Evolutionary conservation across 2,329 filamentous ascomycete genomes (phyloP).

Genomic region (Phaeosphaeria sp.): DNA sequence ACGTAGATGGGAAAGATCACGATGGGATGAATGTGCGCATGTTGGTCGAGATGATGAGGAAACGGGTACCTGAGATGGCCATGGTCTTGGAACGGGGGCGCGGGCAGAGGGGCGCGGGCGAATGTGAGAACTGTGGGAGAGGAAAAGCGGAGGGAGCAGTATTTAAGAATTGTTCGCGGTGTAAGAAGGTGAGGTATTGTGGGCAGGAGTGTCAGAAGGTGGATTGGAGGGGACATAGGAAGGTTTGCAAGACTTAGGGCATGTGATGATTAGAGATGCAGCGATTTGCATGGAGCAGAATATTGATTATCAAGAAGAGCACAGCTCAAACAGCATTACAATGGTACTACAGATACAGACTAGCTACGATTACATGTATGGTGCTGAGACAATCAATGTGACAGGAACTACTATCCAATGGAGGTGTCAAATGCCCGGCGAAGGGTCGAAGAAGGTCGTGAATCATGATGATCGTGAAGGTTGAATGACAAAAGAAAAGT

Average conservation of each 20-base stretch:
- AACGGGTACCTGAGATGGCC: slow-evolving; percentile 13
- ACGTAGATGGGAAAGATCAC: slow-evolving; percentile 22
- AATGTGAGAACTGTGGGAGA: slow-evolving; percentile 19
- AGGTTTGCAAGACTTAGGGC: slow-evolving; percentile 11
- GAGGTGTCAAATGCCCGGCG: slow-evolving; percentile 9
- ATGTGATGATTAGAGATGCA: no score
- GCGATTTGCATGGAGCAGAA: no score
- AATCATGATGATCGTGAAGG: slow-evolving; percentile 10
- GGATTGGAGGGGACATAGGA: slow-evolving; percentile 25
- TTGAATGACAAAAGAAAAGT: background rate
- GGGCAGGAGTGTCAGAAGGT: slow-evolving; percentile 20
- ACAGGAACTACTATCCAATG: slow-evolving; percentile 3
- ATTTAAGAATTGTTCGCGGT: slow-evolving; percentile 15
- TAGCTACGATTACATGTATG: slow-evolving; percentile 6
- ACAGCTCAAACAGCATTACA: slow-evolving; percentile 12
- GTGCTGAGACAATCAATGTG: slow-evolving; percentile 3
- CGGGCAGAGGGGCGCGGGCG: slow-evolving; percentile 11
- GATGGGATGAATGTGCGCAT: slow-evolving; percentile 22
- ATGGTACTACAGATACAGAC: slow-evolving; percentile 6
- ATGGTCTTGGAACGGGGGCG: slow-evolving; percentile 10
- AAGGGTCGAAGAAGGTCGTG: background rate
- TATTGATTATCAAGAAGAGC: no score
- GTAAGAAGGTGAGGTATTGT: slow-evolving; percentile 20
- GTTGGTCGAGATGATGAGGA: slow-evolving; percentile 20
- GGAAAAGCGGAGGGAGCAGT: slow-evolving; percentile 1